Conservation (phyloP, 306 rosid genomes). For the Quillaja saponaria region DNA sequence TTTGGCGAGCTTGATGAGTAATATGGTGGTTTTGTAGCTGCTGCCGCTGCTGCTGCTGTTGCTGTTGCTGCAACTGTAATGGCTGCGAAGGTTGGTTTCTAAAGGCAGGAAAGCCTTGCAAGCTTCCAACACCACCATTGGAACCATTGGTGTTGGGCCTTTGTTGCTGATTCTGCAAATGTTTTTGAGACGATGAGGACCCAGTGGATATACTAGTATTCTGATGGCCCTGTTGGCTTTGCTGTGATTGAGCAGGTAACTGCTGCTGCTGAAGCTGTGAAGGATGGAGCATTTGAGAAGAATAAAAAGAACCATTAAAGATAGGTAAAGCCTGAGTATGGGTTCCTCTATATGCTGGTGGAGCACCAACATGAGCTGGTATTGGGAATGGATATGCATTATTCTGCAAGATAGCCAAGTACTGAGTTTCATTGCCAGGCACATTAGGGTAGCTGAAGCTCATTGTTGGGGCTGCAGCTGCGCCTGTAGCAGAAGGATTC, state of each 20-base stretch:
- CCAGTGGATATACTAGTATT: constrained; percentile 67
- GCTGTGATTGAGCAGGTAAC: constrained; percentile 65
- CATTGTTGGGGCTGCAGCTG: constrained; percentile 66
- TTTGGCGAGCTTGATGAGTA: constrained; percentile 61
- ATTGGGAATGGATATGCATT: constrained; percentile 85
- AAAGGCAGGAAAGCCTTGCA: constrained; percentile 78
- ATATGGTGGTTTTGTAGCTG: constrained; percentile 56
- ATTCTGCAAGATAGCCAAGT: constrained; percentile 84
- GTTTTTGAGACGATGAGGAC: constrained; percentile 84
- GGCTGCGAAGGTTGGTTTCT: constrained; percentile 61
- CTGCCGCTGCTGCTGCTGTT: constrained; percentile 46
- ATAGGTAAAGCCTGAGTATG: constrained; percentile 80
- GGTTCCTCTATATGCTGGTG: constrained; percentile 79
- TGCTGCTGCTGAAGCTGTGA: constrained; percentile 77
- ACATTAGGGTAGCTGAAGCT: constrained; percentile 83
- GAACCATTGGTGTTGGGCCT: constrained; percentile 52
- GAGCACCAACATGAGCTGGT: constrained; percentile 84
- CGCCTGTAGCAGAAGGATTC: constrained; percentile 41
- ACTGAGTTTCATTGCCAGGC: constrained; percentile 78
- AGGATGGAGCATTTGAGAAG: constrained; percentile 85
- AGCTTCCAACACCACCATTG: constrained; percentile 49
- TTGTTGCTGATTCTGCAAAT: constrained; percentile 79
- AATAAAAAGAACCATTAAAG: constrained; percentile 79
- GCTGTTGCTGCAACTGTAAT: constrained; percentile 49
- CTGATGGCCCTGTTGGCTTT: constrained; percentile 70